Evolutionary conservation across 2,329 filamentous ascomycete species (phyloP), one percentile per base, ranked within the genome.

Genomic region (Clarireedia homoeocarpa): DNA sequence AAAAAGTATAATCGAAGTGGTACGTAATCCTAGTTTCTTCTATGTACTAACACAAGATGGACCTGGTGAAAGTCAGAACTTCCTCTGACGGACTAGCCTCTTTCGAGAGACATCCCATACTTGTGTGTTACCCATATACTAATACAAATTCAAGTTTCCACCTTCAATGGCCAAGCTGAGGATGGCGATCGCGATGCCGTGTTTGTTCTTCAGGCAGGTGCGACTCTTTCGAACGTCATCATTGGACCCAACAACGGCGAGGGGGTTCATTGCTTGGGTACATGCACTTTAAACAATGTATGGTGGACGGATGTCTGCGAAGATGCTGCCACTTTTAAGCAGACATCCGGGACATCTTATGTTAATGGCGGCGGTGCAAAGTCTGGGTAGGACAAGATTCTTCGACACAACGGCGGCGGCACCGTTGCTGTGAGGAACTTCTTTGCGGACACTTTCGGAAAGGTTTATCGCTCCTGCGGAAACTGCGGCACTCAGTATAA

Each of bases 191-290:
- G 6, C 4, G 38, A 40, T 12, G 38, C 38, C 15, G 38, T 40
- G 15, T 81, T 81, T 72, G 71, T 77, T 59, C 70, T 81, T 52
- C 71, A 75, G 65, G 69, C 73, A 51, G 78, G 78, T 30, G 78
- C 73, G 30, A 77, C 72, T 26, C 68, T 80, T 27, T 74, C 72
- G 60, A 80, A 80, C 62, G 77, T 76, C 65, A 78, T 80, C 64
- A 79, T 80, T 52, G 77, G 78, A 23, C 71, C 71, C n/a, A 72
- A 75, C 57, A 71, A 78, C 59, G 71, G 73, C 38, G 77, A 78
- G 66, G 77, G 73, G 53, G 73, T 80, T 34, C 76, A 80, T 69
- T 80, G 77, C 67, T 66, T 72, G 52, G 76, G 75, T 36, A 67
- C 72, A 14, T 78, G 76, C 65, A 75, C 72, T 6, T 65, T 77